Evolutionary conservation across 192 early-diverging fungal species (phyloP), one percentile per base, ranked within the genome.

Genomic region (Coemansia sp.): DNA sequence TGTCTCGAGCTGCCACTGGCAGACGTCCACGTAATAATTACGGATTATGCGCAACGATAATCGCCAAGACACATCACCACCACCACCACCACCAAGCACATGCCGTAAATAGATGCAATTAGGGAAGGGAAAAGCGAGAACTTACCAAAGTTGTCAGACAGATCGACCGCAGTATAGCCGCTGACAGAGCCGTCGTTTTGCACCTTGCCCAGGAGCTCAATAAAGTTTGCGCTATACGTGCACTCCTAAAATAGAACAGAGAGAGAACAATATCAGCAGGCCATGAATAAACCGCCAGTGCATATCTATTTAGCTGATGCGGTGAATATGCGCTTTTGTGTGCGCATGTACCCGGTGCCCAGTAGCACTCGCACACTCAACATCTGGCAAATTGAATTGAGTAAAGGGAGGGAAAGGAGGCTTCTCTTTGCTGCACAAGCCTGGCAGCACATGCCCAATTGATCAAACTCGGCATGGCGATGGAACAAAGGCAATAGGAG

Each of bases 81-180:
- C 19, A 48, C 20, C 46, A 3, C 39, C n/a, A 8, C 17, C 24
- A 56, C 2, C 19, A 48, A 36, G 64, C 64, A 29, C 51, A 27
- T 19, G 15, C 17, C 56, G 56, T 11, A 32, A 36, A 6, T 20
- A 59, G 32, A 55, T 2, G 56, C n/a, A 36, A 31, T n/a, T 19
- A 59, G 34, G 56, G 31, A 8, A 13, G 15, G 56, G 32, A 7
- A 7, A 1, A 15, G 29, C 2, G 32, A 4, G 19, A 19, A 69
- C 80, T 62, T 74, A 82, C 80, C 80, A 69, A 82, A 82, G 62
- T 70, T 82, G 65, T 71, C 72, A 9, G 74, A 76, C 61, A 82
- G 62, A 58, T 82, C 69, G 24, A 75, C 74, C 11, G 80, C 75
- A 9, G 80, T 77, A 45, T 65, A 82, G 61, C 71, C 80, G 64